Evolutionary conservation across 2,329 filamentous ascomycete species (phyloP).

Genomic region (Pleomassaria siparia): DNA sequence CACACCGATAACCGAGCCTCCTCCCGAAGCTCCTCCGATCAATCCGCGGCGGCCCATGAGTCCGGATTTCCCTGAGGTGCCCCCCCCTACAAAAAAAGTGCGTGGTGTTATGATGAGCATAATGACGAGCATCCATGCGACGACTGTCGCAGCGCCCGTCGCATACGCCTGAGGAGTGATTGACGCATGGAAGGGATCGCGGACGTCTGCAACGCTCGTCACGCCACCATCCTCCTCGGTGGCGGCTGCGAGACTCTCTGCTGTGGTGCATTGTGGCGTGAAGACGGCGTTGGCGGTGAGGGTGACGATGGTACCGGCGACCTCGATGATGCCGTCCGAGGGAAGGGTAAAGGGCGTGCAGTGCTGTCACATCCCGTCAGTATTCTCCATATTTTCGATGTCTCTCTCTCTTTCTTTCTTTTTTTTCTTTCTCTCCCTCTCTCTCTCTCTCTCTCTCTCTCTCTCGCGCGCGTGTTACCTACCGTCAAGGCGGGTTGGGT

Average conservation of each 20-base stretch:
- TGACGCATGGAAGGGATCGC: conserved; percentile 90
- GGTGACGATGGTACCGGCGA: conserved; percentile 59
- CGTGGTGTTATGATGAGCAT: conserved; percentile 95
- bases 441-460: too few species aligned
- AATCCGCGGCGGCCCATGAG: conserved; percentile 80
- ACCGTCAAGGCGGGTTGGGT: conserved; percentile 30
- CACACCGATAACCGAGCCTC: conserved; percentile 72
- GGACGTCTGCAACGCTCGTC: conserved; percentile 64
- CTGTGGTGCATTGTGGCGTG: conserved; percentile 54
- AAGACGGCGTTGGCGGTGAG: conserved; percentile 63
- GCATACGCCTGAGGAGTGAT: conserved; percentile 92
- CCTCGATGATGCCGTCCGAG: conserved; percentile 57
- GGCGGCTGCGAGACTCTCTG: conserved; percentile 41
- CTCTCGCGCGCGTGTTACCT: conserved; percentile 18
- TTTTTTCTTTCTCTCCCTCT: too few species aligned
- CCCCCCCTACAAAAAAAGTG: conserved; percentile 86
- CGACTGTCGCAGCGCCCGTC: conserved; percentile 85
- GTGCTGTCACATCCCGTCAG: conserved; percentile 43
- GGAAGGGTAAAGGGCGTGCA: conserved; percentile 66
- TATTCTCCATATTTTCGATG: conserved; percentile 2
- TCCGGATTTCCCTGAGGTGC: conserved; percentile 65
- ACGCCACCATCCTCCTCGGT: conserved; percentile 43
- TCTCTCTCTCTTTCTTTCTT: too few species aligned
- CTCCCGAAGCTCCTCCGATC: conserved; percentile 70
- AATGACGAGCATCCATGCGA: conserved; percentile 88